phyloP scores from a whole-genome alignment of 192 early-diverging fungal species.

The Polychytrium aggregatum region DNA sequence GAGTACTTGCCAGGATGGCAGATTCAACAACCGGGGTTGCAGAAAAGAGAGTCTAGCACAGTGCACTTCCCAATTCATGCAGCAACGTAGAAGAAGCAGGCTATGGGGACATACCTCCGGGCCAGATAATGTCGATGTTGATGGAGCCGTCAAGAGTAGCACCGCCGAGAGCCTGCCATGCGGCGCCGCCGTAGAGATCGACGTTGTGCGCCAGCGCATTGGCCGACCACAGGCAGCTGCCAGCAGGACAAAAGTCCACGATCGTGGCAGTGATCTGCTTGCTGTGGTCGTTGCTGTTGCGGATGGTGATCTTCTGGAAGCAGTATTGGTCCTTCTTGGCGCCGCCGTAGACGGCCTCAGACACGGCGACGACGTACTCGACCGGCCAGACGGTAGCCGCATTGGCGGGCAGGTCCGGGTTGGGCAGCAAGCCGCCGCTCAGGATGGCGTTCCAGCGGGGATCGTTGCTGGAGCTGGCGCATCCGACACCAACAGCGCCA shows the following conservation, averaged over 20 bases:
- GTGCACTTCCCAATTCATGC: too few species aligned
- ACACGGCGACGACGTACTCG: constrained; percentile 21
- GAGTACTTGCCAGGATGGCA: too few species aligned
- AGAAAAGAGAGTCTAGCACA: too few species aligned
- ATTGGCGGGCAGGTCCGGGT: not conserved
- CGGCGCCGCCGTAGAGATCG: constrained; percentile 24
- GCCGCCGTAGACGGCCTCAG: not conserved
- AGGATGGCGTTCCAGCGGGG: constrained; percentile 25
- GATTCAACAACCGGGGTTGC: too few species aligned
- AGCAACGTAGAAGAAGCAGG: too few species aligned
- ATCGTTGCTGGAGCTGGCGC: constrained; percentile 23
- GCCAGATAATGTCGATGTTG: constrained; percentile 20
- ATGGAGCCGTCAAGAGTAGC: constrained; percentile 11
- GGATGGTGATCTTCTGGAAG: constrained; percentile 12
- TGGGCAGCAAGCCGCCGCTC: not conserved
- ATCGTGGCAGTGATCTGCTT: constrained; percentile 9
- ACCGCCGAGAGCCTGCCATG: constrained; percentile 7
- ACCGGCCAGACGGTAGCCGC: constrained; percentile 22
- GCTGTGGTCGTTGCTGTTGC: constrained; percentile 3
- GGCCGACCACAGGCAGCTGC: constrained; percentile 14
- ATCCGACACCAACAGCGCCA: constrained; percentile 24
- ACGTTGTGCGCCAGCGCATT: constrained; percentile 14
- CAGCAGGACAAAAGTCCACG: constrained; percentile 26
- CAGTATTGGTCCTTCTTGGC: constrained; percentile 10
- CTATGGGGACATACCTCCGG: not conserved